Percentiles rank a stretch among this genome's conserved stretches.
These are phyloP conservation scores for Colletotrichum sp. DNA, from an alignment of 2,329 filamentous ascomycete genomes.

Conservation along the genomic window DNA sequence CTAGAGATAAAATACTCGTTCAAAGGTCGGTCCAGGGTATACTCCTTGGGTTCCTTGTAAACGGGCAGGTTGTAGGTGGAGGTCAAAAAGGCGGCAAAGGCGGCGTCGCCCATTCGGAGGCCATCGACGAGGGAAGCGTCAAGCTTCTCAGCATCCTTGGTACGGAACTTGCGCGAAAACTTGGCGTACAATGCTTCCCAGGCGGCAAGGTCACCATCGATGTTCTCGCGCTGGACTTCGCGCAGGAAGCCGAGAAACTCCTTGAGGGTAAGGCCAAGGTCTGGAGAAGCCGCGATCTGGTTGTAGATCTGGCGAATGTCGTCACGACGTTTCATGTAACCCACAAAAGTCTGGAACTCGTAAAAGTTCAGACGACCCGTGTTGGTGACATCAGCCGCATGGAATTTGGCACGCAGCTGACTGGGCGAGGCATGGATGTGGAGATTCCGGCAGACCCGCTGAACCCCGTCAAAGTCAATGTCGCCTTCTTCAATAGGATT, in stretches of 20 bases:
- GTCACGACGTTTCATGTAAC: constrained; percentile 80
- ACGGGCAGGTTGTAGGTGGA: constrained; percentile 77
- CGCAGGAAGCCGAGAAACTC: constrained; percentile 81
- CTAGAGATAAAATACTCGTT: constrained; percentile 99
- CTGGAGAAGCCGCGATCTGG: constrained; percentile 60
- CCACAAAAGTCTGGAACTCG: constrained; percentile 85
- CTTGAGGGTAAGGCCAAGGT: constrained; percentile 69
- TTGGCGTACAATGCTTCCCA: constrained; percentile 79
- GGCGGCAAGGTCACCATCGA: constrained; percentile 65
- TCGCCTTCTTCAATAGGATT: constrained; percentile 65
- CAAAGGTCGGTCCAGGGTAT: constrained; percentile 78
- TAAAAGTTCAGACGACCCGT: constrained; percentile 74
- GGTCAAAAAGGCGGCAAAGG: constrained; percentile 78
- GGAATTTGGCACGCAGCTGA: constrained; percentile 76
- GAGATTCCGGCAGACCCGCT: constrained; percentile 83
- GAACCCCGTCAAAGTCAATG: constrained; percentile 79
- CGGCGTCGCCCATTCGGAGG: constrained; percentile 73
- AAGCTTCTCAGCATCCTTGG: constrained; percentile 46
- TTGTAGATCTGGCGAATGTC: constrained; percentile 81
- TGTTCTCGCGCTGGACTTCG: constrained; percentile 76
- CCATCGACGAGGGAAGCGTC: constrained; percentile 39
- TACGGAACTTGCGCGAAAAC: constrained; percentile 65
- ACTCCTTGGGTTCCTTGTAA: constrained; percentile 62
- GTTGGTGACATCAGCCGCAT: constrained; percentile 68
- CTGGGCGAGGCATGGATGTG: constrained; percentile 88